A percentile compares a stretch with the other conserved stretches of the same genome.
phyloP scores from a whole-genome alignment of 179 eudicot species.

The Corrigiola litoralis region DNA sequence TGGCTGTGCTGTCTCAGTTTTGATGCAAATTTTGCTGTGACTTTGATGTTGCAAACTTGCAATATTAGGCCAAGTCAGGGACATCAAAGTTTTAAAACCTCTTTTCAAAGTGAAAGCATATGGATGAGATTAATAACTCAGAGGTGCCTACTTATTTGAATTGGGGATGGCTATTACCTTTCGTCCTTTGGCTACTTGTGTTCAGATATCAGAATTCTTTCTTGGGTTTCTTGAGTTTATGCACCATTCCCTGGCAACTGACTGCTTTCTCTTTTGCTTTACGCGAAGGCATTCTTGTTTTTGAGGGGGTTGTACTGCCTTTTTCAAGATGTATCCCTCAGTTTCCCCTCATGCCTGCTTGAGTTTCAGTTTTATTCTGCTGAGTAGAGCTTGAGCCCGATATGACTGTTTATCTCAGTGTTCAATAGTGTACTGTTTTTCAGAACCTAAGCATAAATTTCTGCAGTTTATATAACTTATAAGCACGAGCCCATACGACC shows the following conservation, averaged over 20 bases:
- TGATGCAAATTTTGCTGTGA: not conserved
- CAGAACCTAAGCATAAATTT: not conserved
- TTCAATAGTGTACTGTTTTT: no score
- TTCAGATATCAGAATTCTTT: no score
- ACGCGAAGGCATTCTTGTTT: no score
- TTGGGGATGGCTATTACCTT: not conserved
- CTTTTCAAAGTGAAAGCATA: not conserved
- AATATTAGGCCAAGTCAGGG: not conserved
- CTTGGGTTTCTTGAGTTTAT: no score
- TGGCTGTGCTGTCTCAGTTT: not conserved
- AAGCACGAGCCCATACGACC: no score
- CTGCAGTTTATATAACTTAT: no score
- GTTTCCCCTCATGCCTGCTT: not conserved
- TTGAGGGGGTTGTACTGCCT: no score
- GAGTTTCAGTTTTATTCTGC: constrained; percentile 1
- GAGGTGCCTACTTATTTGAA: no score
- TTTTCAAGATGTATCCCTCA: no score
- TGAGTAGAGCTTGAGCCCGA: no score
- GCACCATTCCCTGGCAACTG: not conserved
- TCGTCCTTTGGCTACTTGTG: not conserved
- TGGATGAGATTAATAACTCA: not conserved
- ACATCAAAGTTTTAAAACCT: not conserved
- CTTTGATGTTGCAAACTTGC: no score
- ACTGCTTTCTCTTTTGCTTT: not conserved
- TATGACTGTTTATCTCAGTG: no score